These are phyloP conservation scores for Solanum hybrid DNA, from an alignment of 305 asterid species.

Conservation along the genomic window DNA sequence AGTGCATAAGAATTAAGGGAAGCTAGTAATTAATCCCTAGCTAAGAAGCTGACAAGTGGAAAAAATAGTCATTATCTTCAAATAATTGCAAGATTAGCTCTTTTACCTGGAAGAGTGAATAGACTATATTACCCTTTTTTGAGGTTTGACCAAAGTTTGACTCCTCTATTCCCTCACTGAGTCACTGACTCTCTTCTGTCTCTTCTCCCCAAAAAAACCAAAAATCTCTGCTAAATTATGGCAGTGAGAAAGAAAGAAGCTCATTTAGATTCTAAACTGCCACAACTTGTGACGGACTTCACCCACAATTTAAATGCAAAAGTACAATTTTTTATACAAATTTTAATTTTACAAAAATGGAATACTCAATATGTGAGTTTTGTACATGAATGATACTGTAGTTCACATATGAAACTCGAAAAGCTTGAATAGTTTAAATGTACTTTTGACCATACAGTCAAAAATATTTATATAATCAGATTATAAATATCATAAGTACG, in stretches of 20 bases:
- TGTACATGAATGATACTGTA: not conserved
- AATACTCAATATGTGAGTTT: not conserved
- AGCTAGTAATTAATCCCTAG: not conserved
- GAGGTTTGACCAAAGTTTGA: slow-evolving; percentile 37
- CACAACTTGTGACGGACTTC: not conserved
- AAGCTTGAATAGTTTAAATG: too few species aligned
- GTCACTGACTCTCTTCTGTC: slow-evolving; percentile 14
- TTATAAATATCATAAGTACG: not conserved
- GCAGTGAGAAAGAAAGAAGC: slow-evolving; percentile 5
- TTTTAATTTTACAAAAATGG: not conserved
- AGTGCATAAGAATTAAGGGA: not conserved
- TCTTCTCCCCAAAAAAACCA: slow-evolving; percentile 13
- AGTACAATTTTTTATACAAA: not conserved
- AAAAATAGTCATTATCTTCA: slow-evolving; percentile 1
- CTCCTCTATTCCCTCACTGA: slow-evolving; percentile 63
- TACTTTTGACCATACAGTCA: not conserved
- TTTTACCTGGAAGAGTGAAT: not conserved
- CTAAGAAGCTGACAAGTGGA: slow-evolving; percentile 7
- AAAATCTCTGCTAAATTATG: slow-evolving; percentile 2
- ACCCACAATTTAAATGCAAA: not conserved
- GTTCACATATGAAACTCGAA: too few species aligned
- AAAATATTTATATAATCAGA: not conserved
- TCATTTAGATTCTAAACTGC: not conserved
- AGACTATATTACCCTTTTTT: slow-evolving; percentile 20
- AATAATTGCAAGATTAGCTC: slow-evolving; percentile 11